These are phyloP conservation scores for Lactuca sativa DNA, from an alignment of 129 eudicot species.

Conservation along the genomic window DNA sequence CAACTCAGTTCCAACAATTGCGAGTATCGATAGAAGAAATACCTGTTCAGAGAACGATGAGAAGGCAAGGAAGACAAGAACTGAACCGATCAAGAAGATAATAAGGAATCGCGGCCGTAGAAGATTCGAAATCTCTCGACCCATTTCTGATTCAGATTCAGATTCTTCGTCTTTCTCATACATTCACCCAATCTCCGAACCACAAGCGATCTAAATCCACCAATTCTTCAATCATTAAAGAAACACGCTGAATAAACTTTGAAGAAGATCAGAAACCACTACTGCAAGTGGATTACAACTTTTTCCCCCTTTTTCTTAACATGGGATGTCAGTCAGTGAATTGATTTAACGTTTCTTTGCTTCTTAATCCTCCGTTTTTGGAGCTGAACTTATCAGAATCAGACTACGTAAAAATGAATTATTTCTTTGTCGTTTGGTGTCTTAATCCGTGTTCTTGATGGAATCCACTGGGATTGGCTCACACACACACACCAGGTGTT, in stretches of 20 bases:
- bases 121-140: slow-evolving; percentile 54
- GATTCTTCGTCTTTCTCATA: slow-evolving; percentile 30
- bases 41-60: slow-evolving; percentile 59
- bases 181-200: slow-evolving; percentile 28
- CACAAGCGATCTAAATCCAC: neutral
- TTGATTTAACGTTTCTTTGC: neutral
- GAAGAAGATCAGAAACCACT: slow-evolving; percentile 17
- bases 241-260: slow-evolving; percentile 6
- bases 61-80: slow-evolving; percentile 47
- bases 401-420: slow-evolving; percentile 6
- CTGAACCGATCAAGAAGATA: slow-evolving; percentile 38
- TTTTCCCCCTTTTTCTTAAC: slow-evolving; percentile 20
- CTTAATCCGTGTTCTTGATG: slow-evolving; percentile 22
- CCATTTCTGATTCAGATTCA: slow-evolving; percentile 42
- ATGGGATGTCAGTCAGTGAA: slow-evolving; percentile 10
- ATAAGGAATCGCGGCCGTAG: slow-evolving; percentile 46
- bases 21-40: neutral
- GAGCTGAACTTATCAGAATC: neutral
- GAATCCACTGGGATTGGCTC: slow-evolving; percentile 19
- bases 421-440: slow-evolving; percentile 28
- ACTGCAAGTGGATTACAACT: slow-evolving; percentile 16
- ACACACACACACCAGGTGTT: slow-evolving; percentile 22
- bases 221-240: slow-evolving; percentile 8
- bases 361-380: slow-evolving; percentile 8
- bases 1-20: neutral